phyloP scores from a whole-genome alignment of 2,329 filamentous ascomycete genomes.

The Hymenoscyphus occultus region DNA sequence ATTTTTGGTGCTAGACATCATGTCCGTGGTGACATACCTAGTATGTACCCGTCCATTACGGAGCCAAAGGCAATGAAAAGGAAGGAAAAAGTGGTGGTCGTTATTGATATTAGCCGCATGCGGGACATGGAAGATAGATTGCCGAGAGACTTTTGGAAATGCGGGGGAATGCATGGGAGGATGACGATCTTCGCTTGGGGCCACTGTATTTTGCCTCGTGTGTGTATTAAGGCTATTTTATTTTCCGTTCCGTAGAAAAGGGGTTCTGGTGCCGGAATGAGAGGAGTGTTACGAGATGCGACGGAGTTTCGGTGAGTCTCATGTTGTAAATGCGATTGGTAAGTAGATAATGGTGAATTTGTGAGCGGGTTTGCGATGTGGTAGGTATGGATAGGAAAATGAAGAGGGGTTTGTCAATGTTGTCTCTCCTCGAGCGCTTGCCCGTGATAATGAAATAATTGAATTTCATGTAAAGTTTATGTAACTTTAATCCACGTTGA shows the following conservation, averaged over 20 bases:
- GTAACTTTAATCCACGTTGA: no score
- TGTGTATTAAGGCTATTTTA: constrained; percentile 8
- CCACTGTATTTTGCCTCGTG: constrained; percentile 9
- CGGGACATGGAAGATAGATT: constrained; percentile 6
- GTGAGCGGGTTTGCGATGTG: no score
- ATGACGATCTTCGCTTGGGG: neutral
- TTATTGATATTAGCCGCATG: neutral
- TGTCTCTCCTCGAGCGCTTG: no score
- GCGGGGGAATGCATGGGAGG: neutral
- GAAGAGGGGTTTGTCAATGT: no score
- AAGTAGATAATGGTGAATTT: no score
- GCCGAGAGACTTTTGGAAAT: neutral
- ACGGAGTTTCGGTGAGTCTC: neutral
- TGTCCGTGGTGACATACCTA: no score
- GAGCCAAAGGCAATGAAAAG: neutral
- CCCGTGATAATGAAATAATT: no score
- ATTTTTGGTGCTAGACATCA: no score
- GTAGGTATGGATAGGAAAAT: no score
- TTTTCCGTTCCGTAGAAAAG: constrained; percentile 4
- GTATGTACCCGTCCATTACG: no score
- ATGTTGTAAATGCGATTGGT: no score
- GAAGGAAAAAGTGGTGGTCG: neutral
- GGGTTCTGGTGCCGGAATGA: neutral
- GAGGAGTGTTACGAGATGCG: neutral
- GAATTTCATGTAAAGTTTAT: no score